A percentile compares a stretch with the other conserved stretches of the same genome.
These are phyloP conservation scores for Entrophospora sp. DNA, from an alignment of 192 early-diverging fungal genomes.

Conservation along the genomic window DNA sequence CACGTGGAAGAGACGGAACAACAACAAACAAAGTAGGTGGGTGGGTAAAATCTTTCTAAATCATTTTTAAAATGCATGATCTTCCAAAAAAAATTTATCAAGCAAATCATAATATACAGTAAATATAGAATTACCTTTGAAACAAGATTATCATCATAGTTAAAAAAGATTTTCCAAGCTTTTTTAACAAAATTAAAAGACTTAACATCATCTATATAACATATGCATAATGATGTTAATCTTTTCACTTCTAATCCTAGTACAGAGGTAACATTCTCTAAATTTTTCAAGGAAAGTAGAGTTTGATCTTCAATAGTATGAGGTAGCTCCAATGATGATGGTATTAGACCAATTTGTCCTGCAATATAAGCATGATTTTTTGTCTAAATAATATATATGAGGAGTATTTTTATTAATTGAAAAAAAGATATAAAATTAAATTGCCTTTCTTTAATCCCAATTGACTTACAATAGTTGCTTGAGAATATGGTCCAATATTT, in stretches of 20 bases:
- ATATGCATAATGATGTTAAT: slow-evolving; percentile 42
- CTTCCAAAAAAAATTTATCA: not conserved
- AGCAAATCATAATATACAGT: not conserved
- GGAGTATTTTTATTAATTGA: not conserved
- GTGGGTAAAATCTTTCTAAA: not conserved
- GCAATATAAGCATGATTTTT: slow-evolving; percentile 58
- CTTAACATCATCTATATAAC: slow-evolving; percentile 40
- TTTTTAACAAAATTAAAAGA: slow-evolving; percentile 24
- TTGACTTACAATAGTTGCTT: slow-evolving; percentile 48
- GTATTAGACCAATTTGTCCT: slow-evolving; percentile 73
- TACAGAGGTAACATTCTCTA: slow-evolving; percentile 39
- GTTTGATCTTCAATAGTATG: slow-evolving; percentile 24
- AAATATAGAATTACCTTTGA: not conserved
- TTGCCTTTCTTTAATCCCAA: not conserved
- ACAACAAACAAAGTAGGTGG: slow-evolving; percentile 44
- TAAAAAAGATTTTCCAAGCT: slow-evolving; percentile 28
- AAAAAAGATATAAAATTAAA: not conserved
- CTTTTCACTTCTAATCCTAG: slow-evolving; percentile 26
- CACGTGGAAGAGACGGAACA: slow-evolving; percentile 53
- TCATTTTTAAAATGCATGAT: not conserved
- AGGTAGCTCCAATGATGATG: slow-evolving; percentile 45
- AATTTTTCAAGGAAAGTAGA: slow-evolving; percentile 43
- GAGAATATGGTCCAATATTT: slow-evolving; percentile 82
- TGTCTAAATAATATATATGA: slow-evolving; percentile 26
- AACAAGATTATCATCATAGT: not conserved